phyloP scores from a whole-genome alignment of 345 rosid genomes.

The Turnera subulata region DNA sequence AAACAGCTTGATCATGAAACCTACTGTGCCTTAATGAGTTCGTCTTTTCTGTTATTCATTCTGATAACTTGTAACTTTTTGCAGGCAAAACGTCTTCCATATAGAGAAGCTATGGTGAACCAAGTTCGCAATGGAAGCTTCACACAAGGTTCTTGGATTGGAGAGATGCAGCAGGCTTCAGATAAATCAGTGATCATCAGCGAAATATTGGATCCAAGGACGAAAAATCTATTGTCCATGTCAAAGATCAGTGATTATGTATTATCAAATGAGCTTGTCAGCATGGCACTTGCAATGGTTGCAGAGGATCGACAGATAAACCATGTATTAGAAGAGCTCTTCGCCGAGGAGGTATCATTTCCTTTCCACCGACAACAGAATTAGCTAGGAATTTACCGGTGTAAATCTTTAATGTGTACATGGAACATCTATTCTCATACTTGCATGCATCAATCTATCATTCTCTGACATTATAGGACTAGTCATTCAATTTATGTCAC shows the following conservation, averaged over 20 bases:
- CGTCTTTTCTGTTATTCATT: not conserved
- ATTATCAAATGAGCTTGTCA: conserved; percentile 69
- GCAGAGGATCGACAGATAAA: conserved; percentile 78
- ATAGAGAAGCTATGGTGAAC: conserved; percentile 35
- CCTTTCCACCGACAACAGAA: too few relatives aligned
- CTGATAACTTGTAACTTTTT: conserved; percentile 2
- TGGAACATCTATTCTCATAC: too few relatives aligned
- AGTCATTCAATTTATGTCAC: too few relatives aligned
- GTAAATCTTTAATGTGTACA: too few relatives aligned
- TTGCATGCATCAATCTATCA: too few relatives aligned
- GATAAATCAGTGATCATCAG: conserved; percentile 64
- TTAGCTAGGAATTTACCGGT: too few relatives aligned
- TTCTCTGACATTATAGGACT: too few relatives aligned
- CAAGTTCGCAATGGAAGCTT: conserved; percentile 41
- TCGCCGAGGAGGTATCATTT: conserved; percentile 63
- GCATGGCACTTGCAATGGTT: conserved; percentile 86
- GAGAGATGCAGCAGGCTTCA: conserved; percentile 81
- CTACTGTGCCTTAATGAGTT: too few relatives aligned
- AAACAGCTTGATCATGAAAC: too few relatives aligned
- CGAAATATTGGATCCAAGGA: conserved; percentile 73
- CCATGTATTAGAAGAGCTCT: conserved; percentile 63
- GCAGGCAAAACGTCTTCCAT: conserved; percentile 74
- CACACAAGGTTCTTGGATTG: conserved; percentile 65
- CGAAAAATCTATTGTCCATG: conserved; percentile 58
- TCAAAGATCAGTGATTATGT: conserved; percentile 76